These are phyloP conservation scores for Linnemannia hyalina DNA, from an alignment of 192 early-diverging fungal genomes.

Conservation along the genomic window DNA sequence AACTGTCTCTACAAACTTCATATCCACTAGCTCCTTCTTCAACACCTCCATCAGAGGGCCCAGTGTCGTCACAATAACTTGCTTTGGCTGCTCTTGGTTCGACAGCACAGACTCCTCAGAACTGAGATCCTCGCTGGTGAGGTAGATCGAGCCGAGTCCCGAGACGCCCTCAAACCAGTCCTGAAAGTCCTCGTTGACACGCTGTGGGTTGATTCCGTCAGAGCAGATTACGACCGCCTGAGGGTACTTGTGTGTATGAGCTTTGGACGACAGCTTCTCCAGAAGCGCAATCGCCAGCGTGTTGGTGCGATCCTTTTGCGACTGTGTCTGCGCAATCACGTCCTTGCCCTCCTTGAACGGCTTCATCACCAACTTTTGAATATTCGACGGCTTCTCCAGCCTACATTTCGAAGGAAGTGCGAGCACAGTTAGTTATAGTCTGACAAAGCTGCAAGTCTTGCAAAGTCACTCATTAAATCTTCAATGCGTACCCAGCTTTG, in stretches of 20 bases:
- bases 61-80: slow-evolving; percentile 44
- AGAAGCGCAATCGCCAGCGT: slow-evolving; percentile 37
- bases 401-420: background rate
- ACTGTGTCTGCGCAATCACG: slow-evolving; percentile 51
- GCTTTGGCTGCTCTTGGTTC: slow-evolving; percentile 38
- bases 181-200: slow-evolving; percentile 40
- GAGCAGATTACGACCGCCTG: slow-evolving; percentile 51
- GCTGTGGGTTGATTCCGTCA: slow-evolving; percentile 38
- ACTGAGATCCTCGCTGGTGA: slow-evolving; percentile 5
- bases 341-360: slow-evolving; percentile 39
- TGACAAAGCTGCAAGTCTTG: too few species aligned
- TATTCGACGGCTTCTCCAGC: slow-evolving; percentile 34
- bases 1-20: slow-evolving; percentile 31
- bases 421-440: too few species aligned
- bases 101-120: slow-evolving; percentile 9
- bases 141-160: slow-evolving; percentile 17
- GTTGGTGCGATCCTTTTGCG: slow-evolving; percentile 52
- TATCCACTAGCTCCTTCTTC: slow-evolving; percentile 25
- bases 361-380: slow-evolving; percentile 50
- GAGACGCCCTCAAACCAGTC: slow-evolving; percentile 32
- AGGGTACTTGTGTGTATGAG: slow-evolving; percentile 27
- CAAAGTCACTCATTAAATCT: background rate
- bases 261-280: slow-evolving; percentile 28
- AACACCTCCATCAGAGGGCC: slow-evolving; percentile 42
- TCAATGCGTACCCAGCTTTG: slow-evolving; percentile 33